Evolutionary conservation across 1,139 yeast genomes (phyloP), one percentile per base, ranked within the genome.

Genomic region (Debaryomyces coudertii): DNA sequence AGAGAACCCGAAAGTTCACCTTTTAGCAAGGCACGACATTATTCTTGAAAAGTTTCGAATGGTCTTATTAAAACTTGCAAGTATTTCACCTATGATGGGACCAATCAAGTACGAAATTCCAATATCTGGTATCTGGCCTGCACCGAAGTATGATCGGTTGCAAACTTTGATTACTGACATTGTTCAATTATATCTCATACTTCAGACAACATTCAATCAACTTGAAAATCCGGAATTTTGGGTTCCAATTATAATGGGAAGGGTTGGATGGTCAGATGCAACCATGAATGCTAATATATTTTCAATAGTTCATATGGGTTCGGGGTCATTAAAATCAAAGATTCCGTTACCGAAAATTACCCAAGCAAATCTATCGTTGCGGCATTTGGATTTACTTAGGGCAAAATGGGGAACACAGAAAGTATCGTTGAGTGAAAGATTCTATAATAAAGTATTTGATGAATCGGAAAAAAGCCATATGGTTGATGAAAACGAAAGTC

Each of bases 121-220:
- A 0, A 41, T 70, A 7, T 52, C 64, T 2, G 76, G 76, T 0
- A 43, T 54, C n/a, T 71, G 75, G 75, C 76, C 76, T 0, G 57
- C 55, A 25, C 52, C 53, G 12, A 66, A 62, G 37, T 70, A 70
- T 47, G 44, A 44, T 15, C 55, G 57, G 42, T 51, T 71, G 8
- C 68, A 61, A 42, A 47, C 47, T 4, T 52, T 58, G n/a, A 47
- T 68, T 7, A 58, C 62, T 18, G 72, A 69, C 46, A 54, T 68
- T 2, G 51, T 64, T 3, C 71, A 62, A 51, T 52, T 69, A 24
- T 69, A 69, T 46, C 61, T 56, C 36, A 48, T 63, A 36, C 49
- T 69, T 7, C 56, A 62, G 27, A 36, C 57, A 1, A 55, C 66
- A 4, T 53, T 70, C 37, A 60, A 69, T 45, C 59, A 59, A 20